A percentile compares a stretch with the other conserved stretches of the same genome.
phyloP scores from a whole-genome alignment of 2,329 filamentous ascomycete genomes.

The Aspergillus sp. region DNA sequence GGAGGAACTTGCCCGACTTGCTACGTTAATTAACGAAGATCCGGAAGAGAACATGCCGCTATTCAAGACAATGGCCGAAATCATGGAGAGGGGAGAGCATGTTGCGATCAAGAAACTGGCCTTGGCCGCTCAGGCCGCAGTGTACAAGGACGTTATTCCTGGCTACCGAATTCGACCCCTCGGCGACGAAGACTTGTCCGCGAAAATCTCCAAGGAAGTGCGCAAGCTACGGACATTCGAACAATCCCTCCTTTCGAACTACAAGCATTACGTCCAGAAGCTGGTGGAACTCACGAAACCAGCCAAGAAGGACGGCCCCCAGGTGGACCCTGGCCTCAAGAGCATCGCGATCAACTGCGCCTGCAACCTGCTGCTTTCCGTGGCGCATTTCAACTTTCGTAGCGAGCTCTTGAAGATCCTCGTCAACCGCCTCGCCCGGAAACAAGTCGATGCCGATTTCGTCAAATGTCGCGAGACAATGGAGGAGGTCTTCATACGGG shows the following conservation, averaged over 20 bases:
- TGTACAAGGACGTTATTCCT: constrained; percentile 95
- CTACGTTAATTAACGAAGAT: constrained; percentile 79
- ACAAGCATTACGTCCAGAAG: constrained; percentile 80
- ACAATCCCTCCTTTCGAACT: constrained; percentile 80
- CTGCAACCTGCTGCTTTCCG: constrained; percentile 75
- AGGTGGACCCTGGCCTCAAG: constrained; percentile 54
- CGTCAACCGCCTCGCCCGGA: constrained; percentile 76
- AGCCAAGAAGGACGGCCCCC: constrained; percentile 41
- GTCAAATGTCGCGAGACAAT: constrained; percentile 75
- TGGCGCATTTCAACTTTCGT: constrained; percentile 97
- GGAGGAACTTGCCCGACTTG: constrained; percentile 86
- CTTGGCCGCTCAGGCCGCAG: constrained; percentile 79
- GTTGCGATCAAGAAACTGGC: constrained; percentile 80
- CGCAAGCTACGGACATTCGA: constrained; percentile 80
- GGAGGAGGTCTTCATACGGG: constrained; percentile 78
- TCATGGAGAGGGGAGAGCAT: constrained; percentile 65
- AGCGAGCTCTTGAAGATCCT: constrained; percentile 84
- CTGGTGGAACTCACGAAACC: constrained; percentile 68
- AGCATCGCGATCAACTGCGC: constrained; percentile 82
- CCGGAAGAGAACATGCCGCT: constrained; percentile 85
- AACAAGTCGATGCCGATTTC: constrained; percentile 72
- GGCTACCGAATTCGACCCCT: constrained; percentile 90
- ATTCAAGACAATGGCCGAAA: constrained; percentile 74
- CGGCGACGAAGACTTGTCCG: constrained; percentile 70
- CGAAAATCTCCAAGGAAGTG: constrained; percentile 90